Conservation (phyloP, 2,329 filamentous ascomycete species). For the Fonsecaea monophora region DNA sequence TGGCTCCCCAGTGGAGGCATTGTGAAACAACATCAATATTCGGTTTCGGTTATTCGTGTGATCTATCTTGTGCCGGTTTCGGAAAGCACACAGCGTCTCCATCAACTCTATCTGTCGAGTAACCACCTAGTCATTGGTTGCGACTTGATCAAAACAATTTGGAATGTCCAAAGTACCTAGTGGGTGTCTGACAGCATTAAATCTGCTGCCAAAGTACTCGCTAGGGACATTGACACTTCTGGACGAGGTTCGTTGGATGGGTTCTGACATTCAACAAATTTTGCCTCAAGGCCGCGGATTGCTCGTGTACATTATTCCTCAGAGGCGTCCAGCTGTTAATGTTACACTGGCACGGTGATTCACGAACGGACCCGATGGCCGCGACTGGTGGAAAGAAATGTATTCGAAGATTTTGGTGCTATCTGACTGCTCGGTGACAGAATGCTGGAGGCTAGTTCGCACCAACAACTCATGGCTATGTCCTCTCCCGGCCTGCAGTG, state of each 20-base stretch:
- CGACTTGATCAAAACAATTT: constrained; percentile 16
- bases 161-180: constrained; percentile 25
- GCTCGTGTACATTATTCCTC: not conserved
- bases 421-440: not conserved
- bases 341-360: not conserved
- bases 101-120: not conserved
- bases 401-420: not conserved
- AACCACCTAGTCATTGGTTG: not conserved
- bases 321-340: not conserved
- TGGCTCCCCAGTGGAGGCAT: constrained; percentile 12
- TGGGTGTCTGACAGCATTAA: constrained; percentile 14
- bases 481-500: not conserved
- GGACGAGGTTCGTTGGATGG: not conserved
- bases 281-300: not conserved
- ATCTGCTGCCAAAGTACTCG: constrained; percentile 24
- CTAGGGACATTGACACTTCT: constrained; percentile 8
- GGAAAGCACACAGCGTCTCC: constrained; percentile 15
- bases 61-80: constrained; percentile 19
- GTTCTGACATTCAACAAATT: not conserved
- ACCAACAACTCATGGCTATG: not conserved
- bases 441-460: not conserved
- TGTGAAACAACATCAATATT: constrained; percentile 30
- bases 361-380: not conserved
- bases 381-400: not conserved
- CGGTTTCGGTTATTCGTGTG: constrained; percentile 25